phyloP scores from a whole-genome alignment of 805 yeast species.

The Lachancea quebecensis region DNA sequence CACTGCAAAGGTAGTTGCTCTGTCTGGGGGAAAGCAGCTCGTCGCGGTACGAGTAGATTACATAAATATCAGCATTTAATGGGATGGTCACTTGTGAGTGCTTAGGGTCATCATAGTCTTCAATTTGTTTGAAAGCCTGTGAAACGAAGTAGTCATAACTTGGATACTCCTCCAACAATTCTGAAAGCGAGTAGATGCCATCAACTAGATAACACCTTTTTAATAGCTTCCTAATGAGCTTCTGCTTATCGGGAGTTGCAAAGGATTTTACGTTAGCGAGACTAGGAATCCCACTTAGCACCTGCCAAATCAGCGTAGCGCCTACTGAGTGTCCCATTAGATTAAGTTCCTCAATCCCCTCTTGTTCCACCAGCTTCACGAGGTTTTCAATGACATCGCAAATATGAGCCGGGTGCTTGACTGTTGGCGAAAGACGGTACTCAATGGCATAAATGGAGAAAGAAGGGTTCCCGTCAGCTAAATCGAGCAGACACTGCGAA shows the following conservation, averaged over 20 bases:
- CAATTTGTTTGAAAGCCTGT: conserved; percentile 44
- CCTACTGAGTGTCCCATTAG: conserved; percentile 79
- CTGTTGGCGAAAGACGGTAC: conserved; percentile 60
- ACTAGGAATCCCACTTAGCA: conserved; percentile 22
- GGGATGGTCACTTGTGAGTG: conserved; percentile 7
- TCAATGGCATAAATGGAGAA: conserved; percentile 37
- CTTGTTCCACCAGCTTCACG: conserved; percentile 14
- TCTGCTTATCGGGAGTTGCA: background rate
- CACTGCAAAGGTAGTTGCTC: conserved; percentile 34
- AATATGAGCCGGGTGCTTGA: conserved; percentile 55
- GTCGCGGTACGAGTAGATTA: conserved; percentile 60
- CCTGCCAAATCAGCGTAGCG: conserved; percentile 55
- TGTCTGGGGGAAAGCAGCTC: conserved; percentile 55
- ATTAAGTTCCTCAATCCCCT: conserved; percentile 25
- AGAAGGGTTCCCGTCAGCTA: conserved; percentile 9
- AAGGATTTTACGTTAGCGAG: conserved; percentile 4
- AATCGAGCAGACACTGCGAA: conserved; percentile 10
- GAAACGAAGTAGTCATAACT: conserved; percentile 47
- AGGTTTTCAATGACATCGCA: conserved; percentile 48
- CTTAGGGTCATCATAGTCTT: conserved; percentile 19
- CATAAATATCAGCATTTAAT: conserved; percentile 19
- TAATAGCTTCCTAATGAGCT: conserved; percentile 12
- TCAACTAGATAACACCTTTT: conserved; percentile 42
- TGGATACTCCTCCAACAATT: conserved; percentile 55
- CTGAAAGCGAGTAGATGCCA: conserved; percentile 57